Evolutionary conservation across 108 stramenopile species (phyloP), one percentile per base, ranked within the genome.

Genomic region (Parmales sp.): DNA sequence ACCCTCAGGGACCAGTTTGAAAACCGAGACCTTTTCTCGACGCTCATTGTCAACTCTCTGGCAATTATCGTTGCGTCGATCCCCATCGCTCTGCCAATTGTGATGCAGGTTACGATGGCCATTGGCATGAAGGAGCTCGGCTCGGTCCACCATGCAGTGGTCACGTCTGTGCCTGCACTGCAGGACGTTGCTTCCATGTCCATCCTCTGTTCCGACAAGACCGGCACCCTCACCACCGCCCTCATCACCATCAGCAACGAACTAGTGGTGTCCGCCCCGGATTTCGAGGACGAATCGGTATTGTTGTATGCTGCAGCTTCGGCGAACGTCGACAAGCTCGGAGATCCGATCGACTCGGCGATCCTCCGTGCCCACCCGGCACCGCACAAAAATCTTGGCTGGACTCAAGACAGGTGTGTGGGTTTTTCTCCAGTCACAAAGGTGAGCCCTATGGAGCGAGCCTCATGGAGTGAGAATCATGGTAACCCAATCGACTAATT

Each of bases 141-240:
- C n/a, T 83, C 77, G 64, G 46, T 84, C 37, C 81, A 85, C 63
- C 45, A 84, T 63, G 92, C 88, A 50, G 82, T 93, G 69, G 92
- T 93, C 8, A 88, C 92, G 16, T 74, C 71, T 26, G 78, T 87
- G 54, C 84, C 90, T 16, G 90, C 92, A 18, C 68, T 93, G 7
- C 86, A 93, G 74, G 92, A 93, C 69, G 89, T 91, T 71, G 88
- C 88, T 41, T 76, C 77, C 16, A 86, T 88, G 89, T 76, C 71
- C 29, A 83, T 92, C 41, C 66, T 92, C 44, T 91, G 91, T 70
- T 81, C 74, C 64, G 87, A 88, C 75, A 90, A 93, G 77, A 93
- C 92, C 9, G 92, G 92, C 51, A 93, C 92, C 22, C 67, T 92
- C 36, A 92, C 91, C 23, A 87, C 88, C 28, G 88, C 88, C 8